Percentiles rank a stretch among this genome's conserved stretches.
These are phyloP conservation scores for Erodium texanum DNA, from an alignment of 441 rosid species.

Conservation along the genomic window DNA sequence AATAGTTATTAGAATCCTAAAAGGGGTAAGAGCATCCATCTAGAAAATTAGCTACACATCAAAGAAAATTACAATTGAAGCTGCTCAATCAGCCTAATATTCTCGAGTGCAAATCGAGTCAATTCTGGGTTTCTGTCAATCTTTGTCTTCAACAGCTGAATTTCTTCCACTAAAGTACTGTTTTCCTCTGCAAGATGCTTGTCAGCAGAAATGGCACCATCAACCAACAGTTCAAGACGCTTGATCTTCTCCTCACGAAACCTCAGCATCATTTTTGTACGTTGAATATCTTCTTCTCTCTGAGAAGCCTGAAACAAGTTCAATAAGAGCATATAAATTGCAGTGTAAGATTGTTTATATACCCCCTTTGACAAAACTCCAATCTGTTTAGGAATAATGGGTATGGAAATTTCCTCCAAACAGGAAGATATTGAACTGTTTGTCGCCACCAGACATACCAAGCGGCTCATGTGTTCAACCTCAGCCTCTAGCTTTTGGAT, in stretches of 20 bases:
- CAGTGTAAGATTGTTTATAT: conserved; percentile 15
- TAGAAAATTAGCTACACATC: conserved; percentile 3
- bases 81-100: conserved; percentile 89
- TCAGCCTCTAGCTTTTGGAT: conserved; percentile 88
- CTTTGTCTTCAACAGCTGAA: conserved; percentile 81
- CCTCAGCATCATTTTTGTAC: conserved; percentile 94
- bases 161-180: conserved; percentile 61
- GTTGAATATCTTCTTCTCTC: conserved; percentile 91
- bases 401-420: conserved; percentile 4
- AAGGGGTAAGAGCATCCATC: conserved; percentile 14
- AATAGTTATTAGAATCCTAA: conserved; percentile 16
- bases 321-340: conserved; percentile 13
- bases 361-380: conserved; percentile 32
- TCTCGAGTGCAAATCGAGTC: conserved; percentile 93
- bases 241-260: conserved; percentile 97
- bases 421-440: background rate
- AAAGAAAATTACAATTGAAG: conserved; percentile 45
- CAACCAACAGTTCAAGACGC: conserved; percentile 69
- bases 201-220: conserved; percentile 57
- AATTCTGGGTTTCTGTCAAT: conserved; percentile 91
- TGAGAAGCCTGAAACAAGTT: conserved; percentile 64
- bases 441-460: conserved; percentile 42
- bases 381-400: conserved; percentile 11
- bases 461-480: conserved; percentile 80
- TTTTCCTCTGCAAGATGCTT: conserved; percentile 68